phyloP scores from a whole-genome alignment of 768 basidiomycete genomes.

The Peribolospora baueri region DNA sequence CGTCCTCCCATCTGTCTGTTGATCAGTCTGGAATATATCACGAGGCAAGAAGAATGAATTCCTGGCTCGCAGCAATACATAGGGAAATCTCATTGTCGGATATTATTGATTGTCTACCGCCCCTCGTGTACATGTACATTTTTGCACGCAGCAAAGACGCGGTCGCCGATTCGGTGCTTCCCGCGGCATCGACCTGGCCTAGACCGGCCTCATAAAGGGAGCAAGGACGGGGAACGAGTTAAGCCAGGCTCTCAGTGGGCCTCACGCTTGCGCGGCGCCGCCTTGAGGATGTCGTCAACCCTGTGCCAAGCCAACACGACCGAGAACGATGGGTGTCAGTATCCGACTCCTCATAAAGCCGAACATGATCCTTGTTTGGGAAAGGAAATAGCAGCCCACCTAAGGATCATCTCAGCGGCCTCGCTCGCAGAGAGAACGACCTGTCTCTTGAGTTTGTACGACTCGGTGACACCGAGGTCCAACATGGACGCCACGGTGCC shows the following conservation, averaged over 20 bases:
- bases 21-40: too few relatives aligned
- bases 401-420: constrained; percentile 94
- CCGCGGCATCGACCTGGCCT: too few relatives aligned
- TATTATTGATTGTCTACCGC: too few relatives aligned
- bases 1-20: too few relatives aligned
- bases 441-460: constrained; percentile 88
- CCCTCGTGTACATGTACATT: too few relatives aligned
- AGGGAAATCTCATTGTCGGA: too few relatives aligned
- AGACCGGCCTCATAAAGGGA: too few relatives aligned
- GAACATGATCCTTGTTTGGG: neutral
- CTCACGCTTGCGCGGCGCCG: constrained; percentile 64
- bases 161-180: too few relatives aligned
- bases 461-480: constrained; percentile 72
- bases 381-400: constrained; percentile 27
- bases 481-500: constrained; percentile 72
- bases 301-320: constrained; percentile 20
- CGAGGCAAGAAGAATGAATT: too few relatives aligned
- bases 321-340: neutral
- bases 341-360: neutral
- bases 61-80: too few relatives aligned
- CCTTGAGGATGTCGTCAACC: constrained; percentile 74
- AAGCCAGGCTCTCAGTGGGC: constrained; percentile 11
- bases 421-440: constrained; percentile 85
- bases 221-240: neutral
- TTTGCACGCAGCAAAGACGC: too few relatives aligned